Percentiles rank a stretch among this genome's conserved stretches.
These are phyloP conservation scores for Neocucurbitaria cava DNA, from an alignment of 2,329 filamentous ascomycete genomes.

Conservation along the genomic window DNA sequence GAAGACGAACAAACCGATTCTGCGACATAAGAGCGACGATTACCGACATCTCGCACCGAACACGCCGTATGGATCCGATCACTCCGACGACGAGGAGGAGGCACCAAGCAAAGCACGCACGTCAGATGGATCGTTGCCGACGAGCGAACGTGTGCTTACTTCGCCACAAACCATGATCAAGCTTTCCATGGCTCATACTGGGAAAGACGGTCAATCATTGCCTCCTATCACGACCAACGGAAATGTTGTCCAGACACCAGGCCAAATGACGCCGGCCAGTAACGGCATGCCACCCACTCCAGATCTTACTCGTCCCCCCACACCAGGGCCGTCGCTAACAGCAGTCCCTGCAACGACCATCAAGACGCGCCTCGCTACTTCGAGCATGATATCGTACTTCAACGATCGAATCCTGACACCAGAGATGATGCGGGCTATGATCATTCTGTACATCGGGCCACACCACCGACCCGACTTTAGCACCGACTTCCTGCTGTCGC, in stretches of 20 bases:
- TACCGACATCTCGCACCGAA: slow-evolving; percentile 82
- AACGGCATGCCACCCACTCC: slow-evolving; percentile 27
- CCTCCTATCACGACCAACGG: slow-evolving; percentile 24
- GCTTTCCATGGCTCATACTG: slow-evolving; percentile 49
- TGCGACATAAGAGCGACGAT: slow-evolving; percentile 85
- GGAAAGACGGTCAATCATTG: slow-evolving; percentile 31
- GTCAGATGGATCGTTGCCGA: slow-evolving; percentile 15
- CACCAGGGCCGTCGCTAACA: slow-evolving; percentile 31
- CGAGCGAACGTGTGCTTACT: slow-evolving; percentile 35
- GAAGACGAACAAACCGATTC: slow-evolving; percentile 77
- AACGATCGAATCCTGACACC: slow-evolving; percentile 93
- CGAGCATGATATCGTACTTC: slow-evolving; percentile 98
- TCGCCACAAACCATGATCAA: slow-evolving; percentile 46
- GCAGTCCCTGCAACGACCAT: slow-evolving; percentile 59
- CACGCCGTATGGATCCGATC: slow-evolving; percentile 81
- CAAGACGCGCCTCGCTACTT: slow-evolving; percentile 88
- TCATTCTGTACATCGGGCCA: slow-evolving; percentile 94
- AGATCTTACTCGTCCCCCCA: slow-evolving; percentile 18
- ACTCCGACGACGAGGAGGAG: slow-evolving; percentile 64
- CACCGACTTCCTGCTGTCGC: slow-evolving; percentile 88
- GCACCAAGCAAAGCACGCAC: slow-evolving; percentile 16
- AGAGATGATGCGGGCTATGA: slow-evolving; percentile 99
- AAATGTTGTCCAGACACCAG: slow-evolving; percentile 29
- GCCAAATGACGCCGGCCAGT: slow-evolving; percentile 18
- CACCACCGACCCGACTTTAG: slow-evolving; percentile 92